Conservation (phyloP, 2,329 filamentous ascomycete genomes). For the Botrytis squamosa region DNA sequence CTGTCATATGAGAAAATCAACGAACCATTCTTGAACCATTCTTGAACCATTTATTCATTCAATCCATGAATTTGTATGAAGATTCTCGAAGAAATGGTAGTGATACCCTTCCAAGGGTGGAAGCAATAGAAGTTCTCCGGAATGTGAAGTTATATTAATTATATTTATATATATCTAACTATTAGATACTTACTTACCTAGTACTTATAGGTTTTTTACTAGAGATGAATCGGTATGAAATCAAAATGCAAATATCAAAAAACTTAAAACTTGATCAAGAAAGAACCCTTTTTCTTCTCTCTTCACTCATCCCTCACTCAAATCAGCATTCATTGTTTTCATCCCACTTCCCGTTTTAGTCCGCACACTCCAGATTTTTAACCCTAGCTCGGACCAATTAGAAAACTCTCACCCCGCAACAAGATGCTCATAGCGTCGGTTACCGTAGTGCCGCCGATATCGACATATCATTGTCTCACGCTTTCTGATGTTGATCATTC, state of each 20-base stretch:
- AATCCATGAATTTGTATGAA: background rate
- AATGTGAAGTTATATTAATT: background rate
- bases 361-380: slow-evolving; percentile 3
- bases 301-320: background rate
- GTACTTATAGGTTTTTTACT: background rate
- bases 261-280: background rate
- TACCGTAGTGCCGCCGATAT: background rate
- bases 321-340: background rate
- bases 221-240: background rate
- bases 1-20: slow-evolving; percentile 6
- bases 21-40: background rate
- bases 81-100: background rate
- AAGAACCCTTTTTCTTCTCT: background rate
- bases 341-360: slow-evolving; percentile 3
- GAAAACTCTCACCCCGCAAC: slow-evolving; percentile 10
- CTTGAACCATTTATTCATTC: background rate
- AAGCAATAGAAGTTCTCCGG: background rate
- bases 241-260: background rate
- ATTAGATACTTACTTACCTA: background rate
- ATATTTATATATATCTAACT: background rate
- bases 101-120: no score
- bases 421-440: background rate
- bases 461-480: background rate
- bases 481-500: background rate
- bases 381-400: slow-evolving; percentile 8